Conservation (phyloP, 176 grass and related monocot species). For the Musa beccarii region DNA sequence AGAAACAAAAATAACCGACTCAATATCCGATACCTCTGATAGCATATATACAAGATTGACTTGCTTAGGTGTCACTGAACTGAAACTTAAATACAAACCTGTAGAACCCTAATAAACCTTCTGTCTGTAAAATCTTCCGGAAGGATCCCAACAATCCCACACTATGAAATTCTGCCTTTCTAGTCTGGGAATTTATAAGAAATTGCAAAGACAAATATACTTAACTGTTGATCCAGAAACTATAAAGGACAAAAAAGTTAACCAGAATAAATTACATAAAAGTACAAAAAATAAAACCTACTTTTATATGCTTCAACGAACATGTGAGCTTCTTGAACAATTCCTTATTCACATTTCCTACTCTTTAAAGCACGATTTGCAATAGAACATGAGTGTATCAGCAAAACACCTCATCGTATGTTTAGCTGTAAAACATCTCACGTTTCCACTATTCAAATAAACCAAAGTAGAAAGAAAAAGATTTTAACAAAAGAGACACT, state of each 20-base stretch:
- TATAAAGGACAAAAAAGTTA: background rate
- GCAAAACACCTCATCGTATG: no score
- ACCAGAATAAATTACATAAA: background rate
- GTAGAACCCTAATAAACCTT: conserved; percentile 94
- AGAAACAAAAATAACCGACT: conserved; percentile 9
- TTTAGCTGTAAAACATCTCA: no score
- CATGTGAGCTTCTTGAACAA: background rate
- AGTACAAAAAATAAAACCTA: background rate
- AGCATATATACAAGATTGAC: conserved; percentile 15
- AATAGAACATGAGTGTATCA: background rate
- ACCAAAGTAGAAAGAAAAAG: no score
- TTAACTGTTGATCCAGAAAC: conserved; percentile 1
- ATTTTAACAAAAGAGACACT: no score
- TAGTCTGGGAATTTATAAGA: conserved; percentile 43
- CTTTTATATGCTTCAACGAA: background rate
- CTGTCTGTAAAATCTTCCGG: conserved; percentile 66
- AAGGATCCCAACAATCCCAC: conserved; percentile 76
- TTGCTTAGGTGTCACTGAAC: background rate
- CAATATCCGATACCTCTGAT: background rate
- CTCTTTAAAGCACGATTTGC: background rate
- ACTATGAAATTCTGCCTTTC: conserved; percentile 78
- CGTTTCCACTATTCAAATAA: no score
- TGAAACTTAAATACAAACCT: conserved; percentile 38
- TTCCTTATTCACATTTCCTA: background rate
- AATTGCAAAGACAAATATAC: conserved; percentile 2